phyloP scores from a whole-genome alignment of 2,329 filamentous ascomycete genomes.

The Aspergillus jensenii region DNA sequence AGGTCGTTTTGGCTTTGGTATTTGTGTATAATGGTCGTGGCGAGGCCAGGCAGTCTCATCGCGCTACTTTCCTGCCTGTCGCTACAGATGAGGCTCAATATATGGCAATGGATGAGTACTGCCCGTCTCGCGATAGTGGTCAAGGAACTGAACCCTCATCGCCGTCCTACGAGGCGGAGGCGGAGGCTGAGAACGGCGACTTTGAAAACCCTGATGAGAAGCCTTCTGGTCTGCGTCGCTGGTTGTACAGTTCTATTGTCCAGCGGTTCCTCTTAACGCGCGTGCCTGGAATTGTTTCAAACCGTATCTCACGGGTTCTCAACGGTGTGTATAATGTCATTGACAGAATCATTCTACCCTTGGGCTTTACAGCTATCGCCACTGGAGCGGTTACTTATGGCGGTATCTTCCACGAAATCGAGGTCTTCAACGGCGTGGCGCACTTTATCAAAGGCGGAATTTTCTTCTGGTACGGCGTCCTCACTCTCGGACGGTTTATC shows the following conservation, averaged over 20 bases:
- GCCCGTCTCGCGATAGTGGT: conserved; percentile 69
- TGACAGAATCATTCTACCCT: conserved; percentile 73
- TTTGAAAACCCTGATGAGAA: conserved; percentile 48
- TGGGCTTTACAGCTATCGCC: conserved; percentile 73
- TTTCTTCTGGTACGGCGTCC: conserved; percentile 88
- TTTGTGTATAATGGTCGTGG: conserved; percentile 59
- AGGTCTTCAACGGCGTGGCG: conserved; percentile 80
- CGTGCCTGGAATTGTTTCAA: conserved; percentile 58
- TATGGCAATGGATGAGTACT: conserved; percentile 41
- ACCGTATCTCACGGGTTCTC: conserved; percentile 58
- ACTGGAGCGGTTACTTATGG: conserved; percentile 76
- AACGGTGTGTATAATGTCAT: conserved; percentile 64
- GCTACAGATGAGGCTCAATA: conserved; percentile 49
- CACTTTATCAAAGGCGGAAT: conserved; percentile 94
- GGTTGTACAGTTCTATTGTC: conserved; percentile 32
- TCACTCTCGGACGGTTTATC: conserved; percentile 86
- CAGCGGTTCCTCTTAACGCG: conserved; percentile 55
- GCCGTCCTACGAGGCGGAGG: conserved; percentile 50
- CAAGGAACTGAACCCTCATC: conserved; percentile 70
- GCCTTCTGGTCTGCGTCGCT: conserved; percentile 37
- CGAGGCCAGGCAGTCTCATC: conserved; percentile 48
- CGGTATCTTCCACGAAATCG: conserved; percentile 71
- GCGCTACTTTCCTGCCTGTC: conserved; percentile 59
- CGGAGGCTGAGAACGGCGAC: conserved; percentile 49
- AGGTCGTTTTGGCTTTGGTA: conserved; percentile 67